Evolutionary conservation across 83 land plant species (phyloP).

Genomic region (Picea mariana): DNA sequence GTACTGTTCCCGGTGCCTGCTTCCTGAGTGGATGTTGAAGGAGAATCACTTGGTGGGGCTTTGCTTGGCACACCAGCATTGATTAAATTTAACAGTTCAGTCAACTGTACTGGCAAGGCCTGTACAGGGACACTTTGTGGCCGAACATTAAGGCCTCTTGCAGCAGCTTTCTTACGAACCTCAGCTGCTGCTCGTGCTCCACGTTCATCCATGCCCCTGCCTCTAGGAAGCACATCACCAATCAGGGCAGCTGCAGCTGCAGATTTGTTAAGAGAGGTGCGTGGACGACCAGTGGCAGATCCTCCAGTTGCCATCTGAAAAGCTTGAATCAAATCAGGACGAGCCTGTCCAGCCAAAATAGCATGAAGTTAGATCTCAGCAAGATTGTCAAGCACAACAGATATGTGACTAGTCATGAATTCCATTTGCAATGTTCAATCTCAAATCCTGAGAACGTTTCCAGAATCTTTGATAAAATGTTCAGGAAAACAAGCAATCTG

Average conservation of each 20-base stretch:
- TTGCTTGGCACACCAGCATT: constrained; percentile 25
- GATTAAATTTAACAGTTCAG: constrained; percentile 58
- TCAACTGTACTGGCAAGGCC: constrained; percentile 41
- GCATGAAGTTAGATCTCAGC: not conserved
- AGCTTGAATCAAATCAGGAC: constrained; percentile 83
- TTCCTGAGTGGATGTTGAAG: constrained; percentile 22
- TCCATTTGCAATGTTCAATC: not conserved
- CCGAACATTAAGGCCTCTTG: constrained; percentile 77
- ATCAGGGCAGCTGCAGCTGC: constrained; percentile 59
- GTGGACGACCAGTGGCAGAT: constrained; percentile 32
- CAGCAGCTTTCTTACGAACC: constrained; percentile 91
- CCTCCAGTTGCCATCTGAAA: constrained; percentile 82
- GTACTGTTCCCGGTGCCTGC: constrained; percentile 17
- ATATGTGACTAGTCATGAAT: not conserved
- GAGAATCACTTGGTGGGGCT: constrained; percentile 20
- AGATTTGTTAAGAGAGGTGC: constrained; percentile 44
- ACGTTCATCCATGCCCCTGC: constrained; percentile 89
- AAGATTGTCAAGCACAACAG: not conserved
- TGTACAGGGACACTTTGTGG: constrained; percentile 52
- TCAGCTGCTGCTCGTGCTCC: constrained; percentile 97
- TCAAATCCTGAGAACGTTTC: not conserved
- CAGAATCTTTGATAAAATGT: not conserved
- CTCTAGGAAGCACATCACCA: constrained; percentile 66
- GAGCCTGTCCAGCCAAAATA: constrained; percentile 44
- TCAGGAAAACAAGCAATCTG: not conserved